Evolutionary conservation across 192 early-diverging fungal genomes (phyloP), one percentile per base, ranked within the genome.

Genomic region (Funneliformis mosseae): DNA sequence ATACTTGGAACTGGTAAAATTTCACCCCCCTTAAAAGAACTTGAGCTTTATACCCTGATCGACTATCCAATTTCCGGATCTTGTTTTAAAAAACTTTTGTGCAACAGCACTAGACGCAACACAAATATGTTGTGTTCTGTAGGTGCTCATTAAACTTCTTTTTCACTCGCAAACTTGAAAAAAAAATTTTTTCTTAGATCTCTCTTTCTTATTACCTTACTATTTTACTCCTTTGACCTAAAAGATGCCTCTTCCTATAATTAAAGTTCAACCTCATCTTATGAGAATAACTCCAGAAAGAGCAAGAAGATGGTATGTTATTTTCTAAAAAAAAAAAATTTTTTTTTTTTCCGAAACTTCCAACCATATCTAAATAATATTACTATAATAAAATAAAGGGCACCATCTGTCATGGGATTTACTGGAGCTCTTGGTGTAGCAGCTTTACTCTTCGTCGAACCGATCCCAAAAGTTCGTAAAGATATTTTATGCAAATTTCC

Each of bases 401-500:
- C 70, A 41, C 70, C 70, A 42, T 41, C 70, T 2, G 70, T 11
- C 39, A 10, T 72, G 11, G 33, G 11, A n/a, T 72, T 72, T 42
- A 1, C 11, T 23, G 21, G n/a, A 41, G 10, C 70, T 16, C n/a
- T 46, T 45, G 70, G 70, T 18, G 6, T 46, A 14, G 39, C 43
- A 23, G 70, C 33, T 41, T 16, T 72, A 41, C 70, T 45, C 5
- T 72, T 72, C 39, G 25, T 41, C 45, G 70, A 72, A 72, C 18
- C 70, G 1, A 28, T 72, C 21, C 70, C 70, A 12, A 72, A 16
- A 72, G 18, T 72, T 25, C 70, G 70, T 9, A 3, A 21, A 25
- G 70, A 72, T n/a, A 46, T 72, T 25, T 72, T 72, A 46, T 21
- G 38, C 38, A 72, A 41, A 23, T 10, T 72, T 72, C 70, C 70